Base-by-base conservation (phyloP, 2,329 filamentous ascomycete species). In the Aspergillus candidus region DNA sequence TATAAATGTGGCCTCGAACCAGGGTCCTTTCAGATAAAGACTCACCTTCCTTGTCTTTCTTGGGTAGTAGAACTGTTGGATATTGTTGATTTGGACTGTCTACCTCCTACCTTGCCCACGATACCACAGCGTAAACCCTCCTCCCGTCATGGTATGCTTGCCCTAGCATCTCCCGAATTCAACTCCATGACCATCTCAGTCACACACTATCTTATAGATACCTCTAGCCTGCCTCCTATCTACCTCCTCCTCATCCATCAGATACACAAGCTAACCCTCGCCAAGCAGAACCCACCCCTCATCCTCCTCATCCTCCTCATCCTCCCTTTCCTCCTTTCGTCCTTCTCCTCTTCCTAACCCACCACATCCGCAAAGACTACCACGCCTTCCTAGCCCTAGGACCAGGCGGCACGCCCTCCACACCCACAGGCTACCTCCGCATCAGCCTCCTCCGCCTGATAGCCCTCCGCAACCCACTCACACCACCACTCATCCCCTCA, bases 331-430 rank as follows among this genome's bases (percentile, higher is more conserved):
- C 32, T 55, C 32, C 18, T 51, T 33, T 72, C 51, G 58, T 71
- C 39, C 57, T 80, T 38, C 69, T 82, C 40, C 52, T 76, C n/a
- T 45, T 57, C 47, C 59, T 72, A 47, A 66, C 86, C 55, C 79
- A 80, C 59, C 79, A 80, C 59, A 86, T 91, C 71, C 57, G 50
- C 35, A 53, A 53, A 46, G 60, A 59, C 48, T 93, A 88, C 66
- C 70, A 74, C 41, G 84, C 83, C 61, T 93, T 88, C 67, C 71
- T 91, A 51, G 78, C 78, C 32, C 79, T 94, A 14, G 88, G 88
- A 0, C 87, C 86, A 0, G 88, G 88, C 17, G 88, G 88, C 46
- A 91, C 86, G 0, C 86, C 88, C 0, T 76, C 82, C 3, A 93
- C 84, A 1, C 77, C 86, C 34, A 51, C 67, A 4, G 88, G 87